Base-by-base conservation (phyloP, 169 alveolate species). In the Eimeria sp. region DNA sequence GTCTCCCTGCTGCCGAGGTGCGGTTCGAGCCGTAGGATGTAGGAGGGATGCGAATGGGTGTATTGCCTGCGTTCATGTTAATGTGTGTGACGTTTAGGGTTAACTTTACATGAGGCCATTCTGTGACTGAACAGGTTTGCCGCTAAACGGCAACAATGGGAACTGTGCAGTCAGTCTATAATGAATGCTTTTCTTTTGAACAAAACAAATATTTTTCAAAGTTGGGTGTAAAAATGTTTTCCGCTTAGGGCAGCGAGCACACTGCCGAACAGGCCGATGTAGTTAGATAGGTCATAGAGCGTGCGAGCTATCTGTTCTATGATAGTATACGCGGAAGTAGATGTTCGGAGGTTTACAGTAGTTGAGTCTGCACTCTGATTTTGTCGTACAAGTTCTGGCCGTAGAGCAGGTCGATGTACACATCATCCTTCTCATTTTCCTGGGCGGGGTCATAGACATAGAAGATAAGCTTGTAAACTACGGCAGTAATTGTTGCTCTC, bases 41-140 rank as follows among this genome's bases (percentile, higher is more conserved):
- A 1, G 80, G 80, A 47, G 63, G 87, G 61, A 76, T 45, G 63
- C 49, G 87, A 47, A 47, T 76, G 34, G 40, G 43, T 47, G 87
- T 76, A 76, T 45, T 22, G 40, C 43, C 87, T 45, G 63, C 61
- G 65, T 76, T 76, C 87, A 76, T 76, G 58, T 34, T 43, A 16
- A 76, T 76, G 87, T 76, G 63, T 45, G 87, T 76, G 51, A 70
- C 34, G 51, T 76, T 22, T 76, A 47, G 63, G 61, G 65, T 43
- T 58, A 76, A 76, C 61, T n/a, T 22, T 76, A 47, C 61, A 40
- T 40, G 63, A 47, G 87, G 87, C 87, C 57, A 76, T 76, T 76
- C 87, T 76, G 63, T 76, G 87, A 76, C 87, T 76, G 87, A 76
- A 47, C 87, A 76, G 87, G 87, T 76, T 63, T 45, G 61, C 87